phyloP scores from a whole-genome alignment of 1,139 yeast genomes.

The Suhomyces chickasaworum region DNA sequence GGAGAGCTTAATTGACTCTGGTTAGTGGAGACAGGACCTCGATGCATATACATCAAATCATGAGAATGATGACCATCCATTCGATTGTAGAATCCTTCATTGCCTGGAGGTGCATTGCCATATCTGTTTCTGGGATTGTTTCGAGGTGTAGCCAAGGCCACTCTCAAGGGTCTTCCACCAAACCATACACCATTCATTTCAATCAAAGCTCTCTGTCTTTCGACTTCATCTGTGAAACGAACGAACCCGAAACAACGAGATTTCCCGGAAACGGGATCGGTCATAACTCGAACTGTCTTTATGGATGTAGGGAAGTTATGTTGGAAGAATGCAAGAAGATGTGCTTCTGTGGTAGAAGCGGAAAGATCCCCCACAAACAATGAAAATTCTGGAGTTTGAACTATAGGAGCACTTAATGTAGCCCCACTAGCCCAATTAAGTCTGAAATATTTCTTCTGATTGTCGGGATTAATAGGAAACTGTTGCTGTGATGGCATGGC shows the following conservation, averaged over 20 bases:
- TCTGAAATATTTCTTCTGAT: constrained; percentile 62
- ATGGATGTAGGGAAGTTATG: constrained; percentile 61
- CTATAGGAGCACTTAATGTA: constrained; percentile 53
- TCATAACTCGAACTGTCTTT: constrained; percentile 69
- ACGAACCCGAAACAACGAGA: constrained; percentile 79
- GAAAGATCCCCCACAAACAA: constrained; percentile 80
- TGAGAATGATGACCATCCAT: constrained; percentile 4
- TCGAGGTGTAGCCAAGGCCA: constrained; percentile 68
- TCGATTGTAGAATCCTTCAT: constrained; percentile 6
- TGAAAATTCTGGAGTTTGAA: constrained; percentile 58
- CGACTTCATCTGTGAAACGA: constrained; percentile 62
- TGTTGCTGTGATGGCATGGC: constrained; percentile 51
- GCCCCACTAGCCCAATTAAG: constrained; percentile 78
- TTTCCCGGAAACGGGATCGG: constrained; percentile 73
- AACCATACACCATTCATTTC: constrained; percentile 79
- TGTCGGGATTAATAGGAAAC: constrained; percentile 48
- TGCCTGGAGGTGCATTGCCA: background rate
- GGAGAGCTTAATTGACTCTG: constrained; percentile 9
- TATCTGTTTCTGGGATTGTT: constrained; percentile 15
- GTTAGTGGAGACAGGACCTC: constrained; percentile 1
- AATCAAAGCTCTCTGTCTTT: constrained; percentile 61
- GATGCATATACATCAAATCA: constrained; percentile 13
- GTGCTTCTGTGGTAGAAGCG: constrained; percentile 72
- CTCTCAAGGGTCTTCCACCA: constrained; percentile 73
- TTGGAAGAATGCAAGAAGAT: constrained; percentile 65